A percentile compares a stretch with the other conserved stretches of the same genome.
Evolutionary conservation across 108 stramenopile genomes (phyloP).

Genomic region (Cyclotella baltica): DNA sequence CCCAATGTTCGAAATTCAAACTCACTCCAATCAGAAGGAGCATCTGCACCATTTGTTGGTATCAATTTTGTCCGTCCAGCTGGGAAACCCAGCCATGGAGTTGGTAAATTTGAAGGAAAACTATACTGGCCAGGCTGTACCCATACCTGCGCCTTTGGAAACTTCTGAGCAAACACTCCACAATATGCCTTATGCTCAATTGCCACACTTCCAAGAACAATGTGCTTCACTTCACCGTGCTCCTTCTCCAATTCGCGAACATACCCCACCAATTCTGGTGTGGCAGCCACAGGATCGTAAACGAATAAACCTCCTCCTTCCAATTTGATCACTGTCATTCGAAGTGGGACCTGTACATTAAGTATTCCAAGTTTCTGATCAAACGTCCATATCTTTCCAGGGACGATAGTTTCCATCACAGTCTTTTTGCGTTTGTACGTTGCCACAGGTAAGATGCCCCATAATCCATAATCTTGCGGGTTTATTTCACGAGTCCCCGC

Average conservation of each 20-base stretch:
- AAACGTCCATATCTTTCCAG: conserved; percentile 88
- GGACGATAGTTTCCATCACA: conserved; percentile 77
- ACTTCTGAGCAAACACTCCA: conserved; percentile 92
- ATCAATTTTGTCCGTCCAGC: conserved; percentile 62
- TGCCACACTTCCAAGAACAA: conserved; percentile 91
- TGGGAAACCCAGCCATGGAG: conserved; percentile 87
- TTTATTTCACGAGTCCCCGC: conserved; percentile 68
- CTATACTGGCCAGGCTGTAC: conserved; percentile 89
- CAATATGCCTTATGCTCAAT: conserved; percentile 95
- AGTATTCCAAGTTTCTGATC: conserved; percentile 96
- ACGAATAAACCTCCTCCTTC: conserved; percentile 81
- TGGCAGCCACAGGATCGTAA: conserved; percentile 93
- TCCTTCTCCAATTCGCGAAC: conserved; percentile 64
- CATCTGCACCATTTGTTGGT: conserved; percentile 57
- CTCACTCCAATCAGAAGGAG: conserved; percentile 79
- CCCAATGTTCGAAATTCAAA: conserved; percentile 84
- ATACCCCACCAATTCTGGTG: conserved; percentile 74
- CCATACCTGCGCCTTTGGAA: conserved; percentile 82
- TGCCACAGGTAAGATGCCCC: conserved; percentile 91
- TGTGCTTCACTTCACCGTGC: conserved; percentile 87
- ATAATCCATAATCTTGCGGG: conserved; percentile 87
- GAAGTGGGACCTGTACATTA: conserved; percentile 93
- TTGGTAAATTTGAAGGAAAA: conserved; percentile 77
- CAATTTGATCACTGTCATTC: conserved; percentile 88
- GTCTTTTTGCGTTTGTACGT: conserved; percentile 92